Conservation (phyloP, 106 monocot genomes). For the Apostasia ramifera region DNA sequence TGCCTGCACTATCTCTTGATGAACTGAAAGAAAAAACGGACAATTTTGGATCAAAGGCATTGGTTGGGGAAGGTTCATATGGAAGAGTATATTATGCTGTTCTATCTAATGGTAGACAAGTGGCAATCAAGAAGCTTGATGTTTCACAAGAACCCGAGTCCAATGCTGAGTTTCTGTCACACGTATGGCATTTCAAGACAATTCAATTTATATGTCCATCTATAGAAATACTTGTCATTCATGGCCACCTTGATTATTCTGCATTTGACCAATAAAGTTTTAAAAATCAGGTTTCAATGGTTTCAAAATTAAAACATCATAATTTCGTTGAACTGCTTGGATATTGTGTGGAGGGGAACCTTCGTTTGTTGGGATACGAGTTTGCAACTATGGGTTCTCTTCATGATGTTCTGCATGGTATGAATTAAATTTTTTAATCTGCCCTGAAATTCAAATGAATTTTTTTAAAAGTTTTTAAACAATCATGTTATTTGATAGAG, state of each 20-base stretch:
- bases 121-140: constrained; percentile 45
- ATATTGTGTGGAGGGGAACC: constrained; percentile 60
- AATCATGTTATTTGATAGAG: too few relatives aligned
- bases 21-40: constrained; percentile 33
- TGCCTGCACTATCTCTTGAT: constrained; percentile 27
- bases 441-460: too few relatives aligned
- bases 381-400: constrained; percentile 89
- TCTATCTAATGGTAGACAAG: constrained; percentile 18
- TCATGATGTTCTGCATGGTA: constrained; percentile 90
- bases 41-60: constrained; percentile 38
- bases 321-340: constrained; percentile 73
- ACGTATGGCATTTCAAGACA: constrained; percentile 4
- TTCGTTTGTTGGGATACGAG: constrained; percentile 56
- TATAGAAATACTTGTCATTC: too few relatives aligned
- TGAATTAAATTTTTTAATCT: neutral
- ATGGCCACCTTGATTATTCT: too few relatives aligned
- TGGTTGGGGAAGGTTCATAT: constrained; percentile 48
- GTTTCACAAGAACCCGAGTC: constrained; percentile 20
- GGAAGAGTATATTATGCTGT: constrained; percentile 40
- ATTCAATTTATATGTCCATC: too few relatives aligned
- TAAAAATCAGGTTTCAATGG: constrained; percentile 2
- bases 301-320: constrained; percentile 71
- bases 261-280: too few relatives aligned
- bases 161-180: constrained; percentile 9
- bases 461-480: too few relatives aligned